Evolutionary conservation across 2,329 filamentous ascomycete species (phyloP), one percentile per base, ranked within the genome.

Genomic region (Aquanectria penicillioides): DNA sequence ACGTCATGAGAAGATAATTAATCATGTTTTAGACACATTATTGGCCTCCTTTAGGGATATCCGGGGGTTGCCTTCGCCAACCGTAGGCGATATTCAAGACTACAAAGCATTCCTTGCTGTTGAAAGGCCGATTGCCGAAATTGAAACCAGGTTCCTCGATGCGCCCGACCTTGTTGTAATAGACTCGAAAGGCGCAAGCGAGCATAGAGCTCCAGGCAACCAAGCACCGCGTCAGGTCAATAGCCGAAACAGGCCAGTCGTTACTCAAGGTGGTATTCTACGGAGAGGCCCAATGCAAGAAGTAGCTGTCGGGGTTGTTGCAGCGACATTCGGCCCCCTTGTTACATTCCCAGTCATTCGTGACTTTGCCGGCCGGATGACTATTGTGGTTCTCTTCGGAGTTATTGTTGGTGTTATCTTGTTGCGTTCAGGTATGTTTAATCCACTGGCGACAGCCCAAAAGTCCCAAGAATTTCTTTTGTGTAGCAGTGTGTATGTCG

Each of bases 141-240:
- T 76, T 8, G 90, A 93, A 72, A 80, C 81, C 3, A 78, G 78
- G 4, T 91, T 91, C 66, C 79, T 91, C 5, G 80, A 86, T 33
- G 74, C 77, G 4, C 71, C 76, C 11, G 75, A 82, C 62, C 78
- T 90, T 11, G 71, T 90, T 17, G 78, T 77, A 6, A 37, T 73
- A 10, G 59, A 55, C 12, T 52, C 49, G 13, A 52, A 49, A 6
- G 58, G 34, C 6, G 52, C 48, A 10, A 40, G 44, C n/a, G 49
- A 46, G 6, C 54, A 60, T 22, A 55, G 49, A 13, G 46, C 48
- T 15, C 47, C 20, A 9, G 52, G 64, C 1, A 69, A 69, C 25
- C 54, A 37, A 40, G 10, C 31, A n/a, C 31, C 53, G 6, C 53
- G 37, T 38, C 29, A 37, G 20, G 28, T 9, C 6, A 26, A 51